Base-by-base conservation (phyloP, 768 basidiomycete genomes). In the Tubosaeta brunneosetosa region DNA sequence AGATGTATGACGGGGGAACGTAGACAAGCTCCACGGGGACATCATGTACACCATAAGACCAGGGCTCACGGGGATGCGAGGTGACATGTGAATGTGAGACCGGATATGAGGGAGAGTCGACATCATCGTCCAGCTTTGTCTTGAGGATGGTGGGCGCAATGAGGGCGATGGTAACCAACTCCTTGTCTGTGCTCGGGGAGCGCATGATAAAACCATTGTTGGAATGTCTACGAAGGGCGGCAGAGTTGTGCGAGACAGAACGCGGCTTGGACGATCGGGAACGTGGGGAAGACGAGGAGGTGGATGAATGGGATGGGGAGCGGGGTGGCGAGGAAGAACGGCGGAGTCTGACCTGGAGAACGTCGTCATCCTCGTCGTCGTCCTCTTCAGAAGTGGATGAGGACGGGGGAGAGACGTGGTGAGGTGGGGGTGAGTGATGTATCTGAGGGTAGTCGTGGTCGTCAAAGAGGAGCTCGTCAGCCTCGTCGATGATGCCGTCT, bases 81-180 rank as follows among this genome's bases (percentile, higher is more conserved):
- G 54, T 55, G 19, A 58, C 6, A 6, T 57, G 58, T 4, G 59
- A 6, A 19, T 60, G 59, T 16, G 57, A 31, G 25, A 56, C 38
- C 2, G 61, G 33, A 27, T 51, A 55, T n/a, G 58, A 37, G 6
- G 54, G 50, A 19, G 44, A 47, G 6, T 66, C 71, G 26, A 72
- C 70, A 42, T 79, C 78, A 47, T 81, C 78, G 6, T 76, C 78
- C 1, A 78, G 74, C 10, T 75, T 80, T 16, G 90, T 90, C 74
- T 98, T 99, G 58, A 98, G 77, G 43, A 90, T 79, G 5, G 97
- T 94, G 5, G 86, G 86, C 0, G 86, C 83, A 43, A 88, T 86
- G 34, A 83, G 77, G 12, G 84, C 84, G 50, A 88, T 88, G 10
- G 86, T 87, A 56, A 86, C 70, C 27, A 81, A 78, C 37, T 85